Conservation (phyloP, 371 early-diverging fungal genomes). For the Rhizopus sp. region DNA sequence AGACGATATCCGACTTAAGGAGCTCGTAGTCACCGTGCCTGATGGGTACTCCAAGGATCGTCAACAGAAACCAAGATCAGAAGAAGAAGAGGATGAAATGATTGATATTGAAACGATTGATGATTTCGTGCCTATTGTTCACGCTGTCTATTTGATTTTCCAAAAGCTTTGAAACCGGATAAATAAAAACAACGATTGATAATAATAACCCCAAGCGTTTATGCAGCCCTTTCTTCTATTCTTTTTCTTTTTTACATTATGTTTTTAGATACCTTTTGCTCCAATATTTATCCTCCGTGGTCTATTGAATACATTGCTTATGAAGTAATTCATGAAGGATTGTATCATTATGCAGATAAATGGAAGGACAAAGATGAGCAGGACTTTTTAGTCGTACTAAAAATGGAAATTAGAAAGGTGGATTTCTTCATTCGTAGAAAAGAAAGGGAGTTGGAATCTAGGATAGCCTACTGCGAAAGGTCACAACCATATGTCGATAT, state of each 20-base stretch:
- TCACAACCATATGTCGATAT: slow-evolving; percentile 19
- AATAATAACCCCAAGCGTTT: too few species aligned
- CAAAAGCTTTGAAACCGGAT: slow-evolving; percentile 17
- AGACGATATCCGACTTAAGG: slow-evolving; percentile 68
- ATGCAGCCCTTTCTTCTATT: too few species aligned
- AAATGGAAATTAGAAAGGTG: slow-evolving; percentile 88
- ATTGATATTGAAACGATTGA: slow-evolving; percentile 35
- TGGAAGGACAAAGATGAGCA: slow-evolving; percentile 78
- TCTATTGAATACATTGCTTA: slow-evolving; percentile 84
- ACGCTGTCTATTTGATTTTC: slow-evolving; percentile 51
- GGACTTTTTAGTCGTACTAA: slow-evolving; percentile 81
- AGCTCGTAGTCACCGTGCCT: slow-evolving; percentile 82
- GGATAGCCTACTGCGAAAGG: slow-evolving; percentile 72
- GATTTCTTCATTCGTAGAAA: slow-evolving; percentile 59
- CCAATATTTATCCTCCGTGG: slow-evolving; percentile 58
- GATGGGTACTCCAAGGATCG: slow-evolving; percentile 78
- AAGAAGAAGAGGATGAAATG: slow-evolving; percentile 29
- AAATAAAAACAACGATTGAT: too few species aligned
- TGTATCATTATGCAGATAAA: slow-evolving; percentile 54
- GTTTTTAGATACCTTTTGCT: too few species aligned
- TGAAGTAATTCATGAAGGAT: slow-evolving; percentile 73
- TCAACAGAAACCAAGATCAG: slow-evolving; percentile 30
- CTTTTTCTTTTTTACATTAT: too few species aligned
- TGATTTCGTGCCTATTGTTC: slow-evolving; percentile 50
- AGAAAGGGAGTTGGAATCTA: slow-evolving; percentile 83